These are phyloP conservation scores for Mucor mucedo DNA, from an alignment of 371 early-diverging fungal genomes.

Conservation along the genomic window DNA sequence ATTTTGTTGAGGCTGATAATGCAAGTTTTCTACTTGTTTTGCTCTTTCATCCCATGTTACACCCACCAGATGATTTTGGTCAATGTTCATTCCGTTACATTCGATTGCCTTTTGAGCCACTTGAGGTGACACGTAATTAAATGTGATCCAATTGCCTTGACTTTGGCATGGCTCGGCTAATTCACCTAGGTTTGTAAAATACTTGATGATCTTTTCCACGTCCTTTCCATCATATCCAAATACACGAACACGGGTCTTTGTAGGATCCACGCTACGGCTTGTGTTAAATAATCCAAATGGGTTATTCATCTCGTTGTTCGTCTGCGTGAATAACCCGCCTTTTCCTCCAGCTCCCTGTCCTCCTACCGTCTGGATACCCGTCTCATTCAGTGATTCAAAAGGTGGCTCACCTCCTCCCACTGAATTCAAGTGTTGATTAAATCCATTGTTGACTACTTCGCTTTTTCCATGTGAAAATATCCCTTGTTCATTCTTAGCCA, in stretches of 20 bases:
- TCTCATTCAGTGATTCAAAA: not conserved
- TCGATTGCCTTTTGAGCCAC: constrained; percentile 38
- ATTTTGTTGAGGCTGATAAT: not conserved
- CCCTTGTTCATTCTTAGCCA: constrained; percentile 8
- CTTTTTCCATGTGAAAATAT: constrained; percentile 3
- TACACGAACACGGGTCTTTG: constrained; percentile 27
- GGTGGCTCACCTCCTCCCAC: not conserved
- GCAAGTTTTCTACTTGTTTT: constrained; percentile 2
- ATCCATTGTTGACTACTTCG: constrained; percentile 3
- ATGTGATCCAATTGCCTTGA: constrained; percentile 44
- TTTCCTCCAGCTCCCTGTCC: too few species aligned
- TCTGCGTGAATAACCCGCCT: too few species aligned
- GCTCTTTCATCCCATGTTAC: constrained; percentile 24
- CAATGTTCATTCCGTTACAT: constrained; percentile 37
- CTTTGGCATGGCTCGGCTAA: constrained; percentile 34
- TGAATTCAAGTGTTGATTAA: not conserved
- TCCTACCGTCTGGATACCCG: not conserved
- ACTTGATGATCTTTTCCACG: constrained; percentile 25
- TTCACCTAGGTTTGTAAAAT: constrained; percentile 37
- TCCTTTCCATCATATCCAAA: constrained; percentile 43
- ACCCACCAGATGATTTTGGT: constrained; percentile 24
- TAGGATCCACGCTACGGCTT: not conserved
- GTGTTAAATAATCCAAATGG: too few species aligned
- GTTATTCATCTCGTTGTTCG: too few species aligned
- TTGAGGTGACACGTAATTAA: constrained; percentile 33